phyloP scores from a whole-genome alignment of 2,329 filamentous ascomycete genomes.

The Hirsutella minnesotensis region DNA sequence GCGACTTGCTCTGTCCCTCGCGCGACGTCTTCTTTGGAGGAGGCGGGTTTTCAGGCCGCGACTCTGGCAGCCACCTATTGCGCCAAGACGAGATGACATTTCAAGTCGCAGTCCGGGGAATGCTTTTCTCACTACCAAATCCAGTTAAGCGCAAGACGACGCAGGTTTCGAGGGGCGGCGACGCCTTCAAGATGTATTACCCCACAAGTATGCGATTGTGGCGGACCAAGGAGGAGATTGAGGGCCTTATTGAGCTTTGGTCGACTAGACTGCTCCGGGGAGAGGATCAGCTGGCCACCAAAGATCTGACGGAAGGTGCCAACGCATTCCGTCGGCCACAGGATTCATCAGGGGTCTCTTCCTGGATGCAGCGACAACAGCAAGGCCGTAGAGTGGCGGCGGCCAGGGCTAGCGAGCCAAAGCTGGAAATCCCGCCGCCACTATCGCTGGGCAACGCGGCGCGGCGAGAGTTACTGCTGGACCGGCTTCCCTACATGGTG shows the following conservation, averaged over 20 bases:
- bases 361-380: slow-evolving; percentile 23
- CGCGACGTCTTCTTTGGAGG: slow-evolving; percentile 55
- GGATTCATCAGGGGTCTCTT: slow-evolving; percentile 12
- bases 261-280: slow-evolving; percentile 48
- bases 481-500: slow-evolving; percentile 77
- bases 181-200: slow-evolving; percentile 85
- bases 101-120: slow-evolving; percentile 75
- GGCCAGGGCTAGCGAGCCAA: slow-evolving; percentile 5
- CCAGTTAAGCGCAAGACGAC: slow-evolving; percentile 64
- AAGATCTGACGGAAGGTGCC: slow-evolving; percentile 32
- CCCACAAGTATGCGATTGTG: slow-evolving; percentile 75
- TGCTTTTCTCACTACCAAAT: slow-evolving; percentile 73
- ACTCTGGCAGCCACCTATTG: slow-evolving; percentile 58
- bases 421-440: slow-evolving; percentile 22
- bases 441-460: slow-evolving; percentile 54
- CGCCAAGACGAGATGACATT: slow-evolving; percentile 93
- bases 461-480: slow-evolving; percentile 64
- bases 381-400: slow-evolving; percentile 8
- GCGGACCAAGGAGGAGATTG: slow-evolving; percentile 72
- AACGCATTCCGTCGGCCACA: slow-evolving; percentile 35
- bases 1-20: slow-evolving; percentile 71
- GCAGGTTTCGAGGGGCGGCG: slow-evolving; percentile 32
- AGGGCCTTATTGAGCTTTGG: slow-evolving; percentile 60
- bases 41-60: slow-evolving; percentile 38
- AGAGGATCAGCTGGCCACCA: slow-evolving; percentile 26